Conservation (phyloP, 192 early-diverging fungal species). For the Cetraspora pellucida region DNA sequence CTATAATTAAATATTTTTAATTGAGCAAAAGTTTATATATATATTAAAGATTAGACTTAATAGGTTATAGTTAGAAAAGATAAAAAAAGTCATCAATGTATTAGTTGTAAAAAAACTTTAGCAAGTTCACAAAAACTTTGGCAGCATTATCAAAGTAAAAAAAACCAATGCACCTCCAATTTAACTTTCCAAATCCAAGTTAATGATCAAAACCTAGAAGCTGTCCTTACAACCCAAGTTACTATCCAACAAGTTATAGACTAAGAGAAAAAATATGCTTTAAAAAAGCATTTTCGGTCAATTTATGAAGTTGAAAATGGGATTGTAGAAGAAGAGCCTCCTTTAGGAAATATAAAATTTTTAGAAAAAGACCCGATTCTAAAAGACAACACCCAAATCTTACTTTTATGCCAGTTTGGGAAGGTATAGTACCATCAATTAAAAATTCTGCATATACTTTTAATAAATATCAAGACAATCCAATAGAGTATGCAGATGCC, state of each 20-base stretch:
- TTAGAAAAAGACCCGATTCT: no score
- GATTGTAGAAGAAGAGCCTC: not conserved
- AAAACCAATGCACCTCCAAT: no score
- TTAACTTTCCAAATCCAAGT: not conserved
- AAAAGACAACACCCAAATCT: not conserved
- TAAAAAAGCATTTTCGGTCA: not conserved
- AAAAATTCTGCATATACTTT: constrained; percentile 14
- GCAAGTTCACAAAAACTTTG: no score
- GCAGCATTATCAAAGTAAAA: no score
- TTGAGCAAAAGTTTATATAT: no score
- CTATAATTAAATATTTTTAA: no score
- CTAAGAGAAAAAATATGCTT: not conserved
- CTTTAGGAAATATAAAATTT: no score
- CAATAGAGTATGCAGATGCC: not conserved
- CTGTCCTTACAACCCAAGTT: not conserved
- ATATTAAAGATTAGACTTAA: no score
- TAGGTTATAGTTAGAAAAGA: no score
- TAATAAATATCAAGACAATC: not conserved
- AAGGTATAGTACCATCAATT: not conserved
- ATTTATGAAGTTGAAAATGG: not conserved
- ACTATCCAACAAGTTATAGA: not conserved
- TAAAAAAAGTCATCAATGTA: no score
- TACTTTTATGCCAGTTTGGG: not conserved
- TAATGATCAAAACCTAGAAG: not conserved
- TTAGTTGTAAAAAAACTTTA: no score